Base-by-base conservation (phyloP, 768 basidiomycete species). In the Panellus pusillus region DNA sequence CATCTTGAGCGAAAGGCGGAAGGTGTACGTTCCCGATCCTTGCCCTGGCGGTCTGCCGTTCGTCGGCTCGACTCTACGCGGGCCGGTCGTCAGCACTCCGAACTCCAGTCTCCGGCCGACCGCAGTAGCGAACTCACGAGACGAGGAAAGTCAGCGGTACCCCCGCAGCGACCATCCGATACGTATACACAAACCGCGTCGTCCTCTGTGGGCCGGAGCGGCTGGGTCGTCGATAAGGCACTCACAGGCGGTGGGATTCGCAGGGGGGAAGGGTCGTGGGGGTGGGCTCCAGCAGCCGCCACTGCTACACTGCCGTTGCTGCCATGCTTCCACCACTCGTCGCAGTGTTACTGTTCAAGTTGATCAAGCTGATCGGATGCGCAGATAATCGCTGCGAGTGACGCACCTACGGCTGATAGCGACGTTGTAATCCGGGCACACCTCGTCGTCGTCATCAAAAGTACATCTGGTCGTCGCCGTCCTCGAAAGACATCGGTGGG, bases 161-260 rank as follows among this genome's bases (percentile, higher is more conserved):
- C 17, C n/a, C 64, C 18, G 69, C 75, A 24, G 72, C 77, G 2
- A 69, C 55, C 45, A 86, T 65, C 49, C 73, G 72, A 60, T 85
- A 84, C 2, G 77, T 76, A 60, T 84, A 86, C 15, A 79, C 57
- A 62, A 78, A 81, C 41, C 76, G 72, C 63, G 79, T 77, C 27
- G 68, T 69, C 12, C 63, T 24, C 24, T 6, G 24, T 24, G 24
- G 62, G 68, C 12, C 66, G 66, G 14, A 65, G 64, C 20, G 58
- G 61, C 28, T 55, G 62, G 7, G 54, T 5, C 47, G 32, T 31
- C 52, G 54, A 36, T 32, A 54, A n/a, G 47, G 52, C 2, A 61
- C 28, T 49, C n/a, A n/a, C n/a, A 24, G 52, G 9, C 9, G 36
- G 5, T 20, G 55, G 62, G 24, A 49, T 66, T 55, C 63, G 67